Evolutionary conservation across 306 rosid genomes (phyloP), one percentile per base, ranked within the genome.

Genomic region (Cicer pinnatifidum): DNA sequence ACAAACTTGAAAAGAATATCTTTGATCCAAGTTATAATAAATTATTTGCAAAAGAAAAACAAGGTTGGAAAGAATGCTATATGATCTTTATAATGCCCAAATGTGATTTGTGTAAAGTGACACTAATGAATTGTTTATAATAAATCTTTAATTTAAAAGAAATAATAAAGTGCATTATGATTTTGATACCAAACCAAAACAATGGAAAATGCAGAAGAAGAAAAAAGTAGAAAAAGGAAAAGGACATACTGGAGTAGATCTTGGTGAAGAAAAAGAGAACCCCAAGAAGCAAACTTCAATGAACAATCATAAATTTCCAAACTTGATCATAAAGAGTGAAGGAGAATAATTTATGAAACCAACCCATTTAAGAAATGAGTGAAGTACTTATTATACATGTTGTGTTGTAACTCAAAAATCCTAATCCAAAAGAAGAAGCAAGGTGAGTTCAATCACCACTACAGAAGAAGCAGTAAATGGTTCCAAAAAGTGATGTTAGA

Each of bases 211-310:
- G 80, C 67, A 52, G 63, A 33, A 73, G 35, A n/a, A 17, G 8
- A 12, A 53, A 43, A 38, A 6, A 37, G 50, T 19, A 11, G 64
- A 20, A 65, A 67, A 72, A 60, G 80, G 35, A 61, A 82, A 86
- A 85, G 86, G 84, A 83, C 94, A 84, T 94, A 88, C 92, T 77
- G 80, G 89, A 89, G 85, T 83, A 86, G 97, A 94, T 90, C 97
- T 90, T 81, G 64, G 60, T 76, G 77, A 82, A 83, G 92, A 56
- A 83, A 84, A 86, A 72, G 54, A 53, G 68, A 59, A 48, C 39
- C 84, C 81, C 82, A 84, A 75, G 39, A 85, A 84, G 56, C 80
- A 40, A 40, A 78, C 67, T 64, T 80, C 78, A 74, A 78, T 73
- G 84, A 62, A 84, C 75, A 84, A 85, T 85, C 88, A 89, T 85